Conservation (phyloP, 164 flowering plant species). For the Akebia trifoliata region DNA sequence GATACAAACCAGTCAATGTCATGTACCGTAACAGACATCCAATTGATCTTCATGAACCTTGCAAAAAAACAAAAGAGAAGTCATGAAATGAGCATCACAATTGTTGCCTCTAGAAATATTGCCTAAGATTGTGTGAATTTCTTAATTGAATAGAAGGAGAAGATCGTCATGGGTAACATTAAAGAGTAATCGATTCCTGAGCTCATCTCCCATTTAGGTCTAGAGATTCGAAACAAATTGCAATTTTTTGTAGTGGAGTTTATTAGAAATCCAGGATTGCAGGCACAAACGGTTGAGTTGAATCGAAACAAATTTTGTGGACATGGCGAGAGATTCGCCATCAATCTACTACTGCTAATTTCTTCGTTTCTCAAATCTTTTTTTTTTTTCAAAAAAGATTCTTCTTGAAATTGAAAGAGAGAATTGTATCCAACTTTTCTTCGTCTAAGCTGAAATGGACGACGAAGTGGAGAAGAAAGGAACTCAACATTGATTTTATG, state of each 20-base stretch:
- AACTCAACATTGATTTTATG: no score
- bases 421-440: no score
- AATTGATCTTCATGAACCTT: constrained; percentile 52
- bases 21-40: constrained; percentile 74
- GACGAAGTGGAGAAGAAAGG: no score
- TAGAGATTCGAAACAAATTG: constrained; percentile 23
- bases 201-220: constrained; percentile 20
- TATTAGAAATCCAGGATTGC: constrained; percentile 55
- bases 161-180: constrained; percentile 48
- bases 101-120: constrained; percentile 42
- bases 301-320: constrained; percentile 51
- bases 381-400: no score
- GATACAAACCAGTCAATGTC: constrained; percentile 80
- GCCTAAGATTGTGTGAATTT: constrained; percentile 41
- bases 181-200: constrained; percentile 51
- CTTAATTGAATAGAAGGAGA: constrained; percentile 60
- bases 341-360: no score
- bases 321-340: no score
- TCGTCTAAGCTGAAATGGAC: no score
- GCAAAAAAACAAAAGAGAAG: constrained; percentile 47
- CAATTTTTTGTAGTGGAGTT: constrained; percentile 36
- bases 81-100: constrained; percentile 56
- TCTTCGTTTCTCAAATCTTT: no score
- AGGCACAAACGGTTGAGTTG: constrained; percentile 63
- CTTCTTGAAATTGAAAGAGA: no score